A percentile compares a stretch with the other conserved stretches of the same genome.
Conservation (phyloP, 2,329 filamentous ascomycete genomes). For the Colletotrichum sp. region DNA sequence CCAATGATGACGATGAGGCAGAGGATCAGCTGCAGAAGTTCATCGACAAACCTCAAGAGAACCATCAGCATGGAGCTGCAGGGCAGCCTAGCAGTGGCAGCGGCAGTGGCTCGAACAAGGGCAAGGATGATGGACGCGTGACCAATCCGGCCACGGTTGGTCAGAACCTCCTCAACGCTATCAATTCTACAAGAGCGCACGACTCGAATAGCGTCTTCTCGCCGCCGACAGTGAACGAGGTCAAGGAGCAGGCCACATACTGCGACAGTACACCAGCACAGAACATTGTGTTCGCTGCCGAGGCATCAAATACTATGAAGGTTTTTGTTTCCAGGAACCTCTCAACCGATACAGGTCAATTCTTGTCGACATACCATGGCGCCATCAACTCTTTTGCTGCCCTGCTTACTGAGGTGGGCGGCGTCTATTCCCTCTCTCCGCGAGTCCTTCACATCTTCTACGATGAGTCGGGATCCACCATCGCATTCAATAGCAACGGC, state of each 20-base stretch:
- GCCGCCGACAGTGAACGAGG: slow-evolving; percentile 71
- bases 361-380: slow-evolving; percentile 65
- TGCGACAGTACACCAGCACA: slow-evolving; percentile 80
- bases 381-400: slow-evolving; percentile 73
- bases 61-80: slow-evolving; percentile 1
- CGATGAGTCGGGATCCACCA: slow-evolving; percentile 78
- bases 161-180: slow-evolving; percentile 77
- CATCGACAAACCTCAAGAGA: slow-evolving; percentile 36
- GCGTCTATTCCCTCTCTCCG: slow-evolving; percentile 73
- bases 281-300: slow-evolving; percentile 73
- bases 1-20: slow-evolving; percentile 44
- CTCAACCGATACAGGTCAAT: slow-evolving; percentile 51
- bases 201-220: slow-evolving; percentile 77
- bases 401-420: slow-evolving; percentile 71
- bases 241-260: slow-evolving; percentile 85
- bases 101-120: slow-evolving; percentile 18
- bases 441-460: slow-evolving; percentile 85
- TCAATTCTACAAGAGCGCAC: slow-evolving; percentile 78
- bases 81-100: background rate
- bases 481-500: slow-evolving; percentile 89
- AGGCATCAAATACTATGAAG: slow-evolving; percentile 74
- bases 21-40: slow-evolving; percentile 51
- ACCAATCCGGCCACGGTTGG: slow-evolving; percentile 67
- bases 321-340: slow-evolving; percentile 71
- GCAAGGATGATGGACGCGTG: slow-evolving; percentile 54